Base-by-base conservation (phyloP, 2,329 filamentous ascomycete genomes). In the Paecilomyces niveus region DNA sequence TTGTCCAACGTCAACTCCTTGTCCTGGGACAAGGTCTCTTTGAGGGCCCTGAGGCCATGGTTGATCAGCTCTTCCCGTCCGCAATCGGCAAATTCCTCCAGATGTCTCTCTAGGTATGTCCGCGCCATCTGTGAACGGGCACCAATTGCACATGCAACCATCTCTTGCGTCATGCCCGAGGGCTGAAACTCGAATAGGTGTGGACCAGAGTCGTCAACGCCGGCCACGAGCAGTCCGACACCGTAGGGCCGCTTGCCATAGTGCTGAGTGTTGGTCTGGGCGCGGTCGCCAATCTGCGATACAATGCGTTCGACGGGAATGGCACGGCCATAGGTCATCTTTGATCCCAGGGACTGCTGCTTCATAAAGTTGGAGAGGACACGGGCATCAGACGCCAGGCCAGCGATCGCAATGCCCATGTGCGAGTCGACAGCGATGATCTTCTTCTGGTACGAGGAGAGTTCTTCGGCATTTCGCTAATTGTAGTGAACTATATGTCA, bases 361-460 rank as follows among this genome's bases (percentile, higher is more conserved):
- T 97, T 97, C 93, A 99, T 97, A 83, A 97, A 99, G 85, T 99
- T 99, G 83, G 92, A 97, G 68, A 99, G 92, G 68, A 99, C 94
- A 72, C 94, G 94, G 73, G 93, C 94, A 78, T 99, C 94, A 59
- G 93, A 97, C 66, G 94, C 94, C 62, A 99, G 90, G 68, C 94
- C 94, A 66, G 94, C 94, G 70, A 99, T 95, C 70, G 93, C 92
- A 70, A 99, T 87, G 67, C 92, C 94, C 69, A 94, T 88, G 78
- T 99, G 94, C 70, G 93, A 90, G 78, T 99, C 94, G 79, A 99
- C 88, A 69, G 88, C 85, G 78, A 99, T 97, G 74, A 99, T 87
- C 83, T 99, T 99, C 85, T 97, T 97, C 81, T 99, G 94, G 85
- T 99, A 99, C 56, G 94, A 97, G 62, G 94, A 99, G 60, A 99